These are phyloP conservation scores for Conticribra weissflogii DNA, from an alignment of 108 stramenopile species.

Conservation along the genomic window DNA sequence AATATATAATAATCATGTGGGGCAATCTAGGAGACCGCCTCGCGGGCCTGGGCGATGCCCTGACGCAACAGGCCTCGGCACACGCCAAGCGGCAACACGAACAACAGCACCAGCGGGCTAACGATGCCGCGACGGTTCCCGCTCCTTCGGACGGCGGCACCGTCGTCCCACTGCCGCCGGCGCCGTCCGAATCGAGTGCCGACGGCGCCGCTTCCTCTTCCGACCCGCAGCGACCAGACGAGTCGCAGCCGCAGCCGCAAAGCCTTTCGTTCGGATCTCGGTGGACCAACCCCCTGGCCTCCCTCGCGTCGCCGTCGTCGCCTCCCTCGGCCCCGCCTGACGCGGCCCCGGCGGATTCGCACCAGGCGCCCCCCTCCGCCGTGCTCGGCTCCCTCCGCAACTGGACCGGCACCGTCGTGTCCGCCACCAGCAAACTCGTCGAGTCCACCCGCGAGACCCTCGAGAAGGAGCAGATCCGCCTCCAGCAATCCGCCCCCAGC, in stretches of 20 bases:
- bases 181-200: not conserved
- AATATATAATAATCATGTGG: constrained; percentile 19
- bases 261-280: constrained; percentile 6
- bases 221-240: not conserved
- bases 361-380: not conserved
- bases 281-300: constrained; percentile 26
- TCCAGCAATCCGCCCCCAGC: constrained; percentile 32
- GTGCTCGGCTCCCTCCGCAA: constrained; percentile 20
- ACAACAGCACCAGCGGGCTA: not conserved
- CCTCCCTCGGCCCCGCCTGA: no score
- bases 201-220: not conserved
- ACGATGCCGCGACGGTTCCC: no score
- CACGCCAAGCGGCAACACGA: constrained; percentile 22
- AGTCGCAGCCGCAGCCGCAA: constrained; percentile 10
- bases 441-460: constrained; percentile 30
- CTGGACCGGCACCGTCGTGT: constrained; percentile 31
- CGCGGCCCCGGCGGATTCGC: no score
- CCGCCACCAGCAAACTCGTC: constrained; percentile 34
- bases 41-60: constrained; percentile 37
- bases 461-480: constrained; percentile 40
- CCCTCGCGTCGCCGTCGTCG: constrained; percentile 32
- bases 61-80: constrained; percentile 22
- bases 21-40: constrained; percentile 37
- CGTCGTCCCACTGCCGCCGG: no score
- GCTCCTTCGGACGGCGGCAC: no score